Evolutionary conservation across 1,139 yeast species (phyloP), one percentile per base, ranked within the genome.

Genomic region (Spathaspora sp.): DNA sequence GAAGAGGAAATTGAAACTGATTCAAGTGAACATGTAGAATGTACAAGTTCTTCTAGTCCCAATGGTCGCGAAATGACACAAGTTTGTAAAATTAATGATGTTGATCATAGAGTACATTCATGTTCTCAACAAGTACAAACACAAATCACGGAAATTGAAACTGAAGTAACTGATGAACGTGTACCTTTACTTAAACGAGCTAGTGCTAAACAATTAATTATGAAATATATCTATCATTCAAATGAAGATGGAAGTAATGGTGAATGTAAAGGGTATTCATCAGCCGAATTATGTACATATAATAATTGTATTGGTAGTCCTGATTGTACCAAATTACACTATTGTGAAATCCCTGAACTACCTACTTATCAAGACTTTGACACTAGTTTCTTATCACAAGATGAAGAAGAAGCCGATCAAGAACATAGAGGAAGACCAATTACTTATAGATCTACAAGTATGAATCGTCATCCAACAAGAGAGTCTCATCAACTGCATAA

Each of bases 181-280:
- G 16, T 18, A n/a, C 36, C 36, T 15, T 31, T 31, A 9, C n/a
- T 31, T 31, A 31, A 31, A 31, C 36, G 36, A 15, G 18, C 36
- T 15, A 31, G 36, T 15, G 13, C 36, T 2, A 31, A 31, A 31
- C 36, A 31, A 31, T 15, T 31, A 7, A 31, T 31, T 15, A 31
- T 31, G 36, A 20, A 37, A 3, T 37, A 37, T 37, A 37, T 37
- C 7, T 20, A 20, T 13, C 39, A 23, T 3, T 37, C 39, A 11
- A 3, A 37, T 16, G 39, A 37, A 18, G 39, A 37, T 24, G 39
- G 26, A 17, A 37, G 56, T 13, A 53, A 64, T 37, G 81, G 83
- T 1, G 80, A 75, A 51, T 80, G 84, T 56, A 76, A 76, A 61
- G 84, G 84, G 1, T 79, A 75, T 54, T 60, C 78, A 1, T 72